Conservation (phyloP, 1,284 basidiomycete species). For the Spongiforma sp. region DNA sequence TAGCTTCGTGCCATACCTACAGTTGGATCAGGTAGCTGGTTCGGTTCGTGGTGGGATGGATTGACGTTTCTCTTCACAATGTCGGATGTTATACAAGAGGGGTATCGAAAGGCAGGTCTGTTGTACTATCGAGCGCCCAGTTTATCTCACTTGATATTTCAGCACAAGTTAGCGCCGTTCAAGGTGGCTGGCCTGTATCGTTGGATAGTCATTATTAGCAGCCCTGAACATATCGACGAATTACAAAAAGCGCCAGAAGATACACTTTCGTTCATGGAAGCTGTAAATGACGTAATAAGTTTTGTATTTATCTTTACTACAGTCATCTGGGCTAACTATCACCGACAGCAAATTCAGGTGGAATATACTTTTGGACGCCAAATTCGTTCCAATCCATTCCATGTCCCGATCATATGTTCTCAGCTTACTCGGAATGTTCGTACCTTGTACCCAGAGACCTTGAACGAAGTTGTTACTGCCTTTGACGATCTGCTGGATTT, state of each 20-base stretch:
- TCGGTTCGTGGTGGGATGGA: too few species aligned
- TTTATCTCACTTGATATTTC: too few species aligned
- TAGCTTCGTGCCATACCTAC: too few species aligned
- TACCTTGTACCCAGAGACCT: constrained; percentile 29
- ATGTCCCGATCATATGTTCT: constrained; percentile 26
- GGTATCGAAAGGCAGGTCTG: too few species aligned
- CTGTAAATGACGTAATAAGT: neutral
- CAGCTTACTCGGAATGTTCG: constrained; percentile 39
- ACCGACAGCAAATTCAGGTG: constrained; percentile 20
- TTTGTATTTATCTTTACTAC: neutral
- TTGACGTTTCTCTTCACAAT: too few species aligned
- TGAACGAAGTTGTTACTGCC: constrained; percentile 37
- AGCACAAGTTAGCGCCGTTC: too few species aligned
- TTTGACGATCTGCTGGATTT: constrained; percentile 32
- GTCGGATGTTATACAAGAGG: too few species aligned
- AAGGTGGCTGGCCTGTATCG: too few species aligned
- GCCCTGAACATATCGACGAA: neutral
- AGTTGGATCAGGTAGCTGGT: too few species aligned
- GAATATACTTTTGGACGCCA: constrained; percentile 36
- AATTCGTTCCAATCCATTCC: constrained; percentile 35
- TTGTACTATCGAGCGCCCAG: too few species aligned
- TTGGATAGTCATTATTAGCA: too few species aligned
- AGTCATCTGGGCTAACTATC: neutral
- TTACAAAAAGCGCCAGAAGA: neutral
- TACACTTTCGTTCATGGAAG: neutral